Conservation (phyloP, 2,329 filamentous ascomycete species). For the Colletotrichum shisoi region DNA sequence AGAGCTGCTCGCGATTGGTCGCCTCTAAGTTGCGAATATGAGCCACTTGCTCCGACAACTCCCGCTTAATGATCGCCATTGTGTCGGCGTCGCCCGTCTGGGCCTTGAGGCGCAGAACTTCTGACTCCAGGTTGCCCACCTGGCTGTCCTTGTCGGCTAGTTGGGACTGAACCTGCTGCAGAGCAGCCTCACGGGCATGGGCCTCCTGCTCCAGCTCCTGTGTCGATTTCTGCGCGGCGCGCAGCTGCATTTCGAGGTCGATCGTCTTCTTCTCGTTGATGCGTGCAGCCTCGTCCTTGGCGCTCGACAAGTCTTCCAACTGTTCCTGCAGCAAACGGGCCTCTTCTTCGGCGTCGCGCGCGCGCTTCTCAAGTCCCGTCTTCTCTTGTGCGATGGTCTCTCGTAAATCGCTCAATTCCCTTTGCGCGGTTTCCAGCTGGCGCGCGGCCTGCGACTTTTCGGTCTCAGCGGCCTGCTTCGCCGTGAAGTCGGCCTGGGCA, state of each 20-base stretch:
- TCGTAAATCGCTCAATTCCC: conserved; percentile 62
- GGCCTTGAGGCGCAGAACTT: conserved; percentile 83
- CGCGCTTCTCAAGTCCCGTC: conserved; percentile 71
- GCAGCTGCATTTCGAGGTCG: conserved; percentile 63
- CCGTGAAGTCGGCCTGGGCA: conserved; percentile 85
- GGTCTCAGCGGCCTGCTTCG: conserved; percentile 66
- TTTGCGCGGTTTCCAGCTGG: conserved; percentile 59
- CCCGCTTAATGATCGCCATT: conserved; percentile 81
- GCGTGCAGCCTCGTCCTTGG: conserved; percentile 74
- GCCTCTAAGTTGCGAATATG: conserved; percentile 87
- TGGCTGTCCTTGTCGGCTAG: conserved; percentile 73
- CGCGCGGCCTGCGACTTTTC: conserved; percentile 60
- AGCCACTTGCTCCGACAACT: conserved; percentile 89
- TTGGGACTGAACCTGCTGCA: conserved; percentile 71
- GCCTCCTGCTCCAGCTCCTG: conserved; percentile 69
- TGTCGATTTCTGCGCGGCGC: conserved; percentile 56
- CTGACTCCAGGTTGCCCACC: conserved; percentile 79
- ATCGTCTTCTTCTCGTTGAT: conserved; percentile 62
- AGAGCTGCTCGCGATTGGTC: conserved; percentile 78
- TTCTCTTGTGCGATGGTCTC: conserved; percentile 63
- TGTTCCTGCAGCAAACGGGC: conserved; percentile 80
- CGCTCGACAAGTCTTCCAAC: conserved; percentile 71
- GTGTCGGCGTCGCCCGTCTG: conserved; percentile 88
- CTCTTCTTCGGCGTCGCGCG: conserved; percentile 76
- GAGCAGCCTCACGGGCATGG: conserved; percentile 61